Percentiles rank a stretch among this genome's conserved stretches.
These are phyloP conservation scores for Calonectria pteridis DNA, from an alignment of 2,329 filamentous ascomycete species.

Conservation along the genomic window DNA sequence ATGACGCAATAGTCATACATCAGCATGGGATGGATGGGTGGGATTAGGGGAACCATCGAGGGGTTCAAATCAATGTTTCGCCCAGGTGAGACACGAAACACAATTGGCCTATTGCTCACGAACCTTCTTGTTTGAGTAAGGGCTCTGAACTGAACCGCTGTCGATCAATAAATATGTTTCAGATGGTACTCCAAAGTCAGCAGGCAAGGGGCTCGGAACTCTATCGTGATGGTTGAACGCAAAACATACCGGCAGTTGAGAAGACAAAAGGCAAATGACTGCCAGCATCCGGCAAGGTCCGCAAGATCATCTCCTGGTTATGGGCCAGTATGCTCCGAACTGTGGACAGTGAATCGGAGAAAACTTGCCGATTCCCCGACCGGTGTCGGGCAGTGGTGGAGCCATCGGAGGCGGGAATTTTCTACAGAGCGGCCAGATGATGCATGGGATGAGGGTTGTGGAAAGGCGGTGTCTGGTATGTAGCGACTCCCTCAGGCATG, in stretches of 20 bases:
- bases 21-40: background rate
- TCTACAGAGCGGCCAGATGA: background rate
- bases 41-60: background rate
- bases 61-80: background rate
- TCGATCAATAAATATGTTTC: slow-evolving; percentile 22
- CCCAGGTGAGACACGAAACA: background rate
- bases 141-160: background rate
- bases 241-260: background rate
- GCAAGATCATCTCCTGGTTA: background rate
- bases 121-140: background rate
- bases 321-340: background rate
- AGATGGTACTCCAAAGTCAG: background rate
- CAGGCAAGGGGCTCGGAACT: slow-evolving; percentile 14
- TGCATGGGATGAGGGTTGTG: slow-evolving; percentile 7
- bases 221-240: background rate
- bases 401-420: slow-evolving; percentile 5
- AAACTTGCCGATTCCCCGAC: slow-evolving; percentile 12
- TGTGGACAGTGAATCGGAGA: slow-evolving; percentile 3
- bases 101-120: background rate
- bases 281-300: background rate
- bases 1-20: background rate
- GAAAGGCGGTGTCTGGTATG: slow-evolving; percentile 2
- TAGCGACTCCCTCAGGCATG: slow-evolving; percentile 18
- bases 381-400: slow-evolving; percentile 23
- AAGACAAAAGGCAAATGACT: background rate